Percentiles rank a stretch among this genome's conserved stretches.
Conservation (phyloP, 208 protist species). For the Tetramitus jugosus region DNA sequence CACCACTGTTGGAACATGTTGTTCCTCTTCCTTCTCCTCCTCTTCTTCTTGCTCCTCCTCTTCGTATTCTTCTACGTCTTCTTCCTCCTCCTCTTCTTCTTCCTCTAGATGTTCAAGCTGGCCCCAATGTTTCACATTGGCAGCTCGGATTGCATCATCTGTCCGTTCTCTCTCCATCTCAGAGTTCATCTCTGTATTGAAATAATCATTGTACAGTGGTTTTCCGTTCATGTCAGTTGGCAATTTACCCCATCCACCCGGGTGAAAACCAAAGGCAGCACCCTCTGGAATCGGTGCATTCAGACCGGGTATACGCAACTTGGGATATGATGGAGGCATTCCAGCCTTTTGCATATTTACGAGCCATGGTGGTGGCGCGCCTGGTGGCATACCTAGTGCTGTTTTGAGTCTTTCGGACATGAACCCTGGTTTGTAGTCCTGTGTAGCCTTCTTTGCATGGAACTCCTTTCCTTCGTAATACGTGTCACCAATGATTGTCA, state of each 20-base stretch:
- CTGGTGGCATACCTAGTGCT: slow-evolving; percentile 89
- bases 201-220: slow-evolving; percentile 62
- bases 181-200: slow-evolving; percentile 24
- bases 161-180: neutral
- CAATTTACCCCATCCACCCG: slow-evolving; percentile 76
- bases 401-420: slow-evolving; percentile 76
- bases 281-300: slow-evolving; percentile 76
- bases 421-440: slow-evolving; percentile 36
- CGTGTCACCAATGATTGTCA: slow-evolving; percentile 83
- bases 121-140: neutral
- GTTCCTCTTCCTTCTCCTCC: neutral
- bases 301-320: slow-evolving; percentile 88
- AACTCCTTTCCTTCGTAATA: slow-evolving; percentile 95
- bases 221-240: slow-evolving; percentile 58
- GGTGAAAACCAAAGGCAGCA: slow-evolving; percentile 50
- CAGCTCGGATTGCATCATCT: neutral
- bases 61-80: slow-evolving; percentile 46
- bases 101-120: neutral
- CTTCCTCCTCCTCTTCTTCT: slow-evolving; percentile 48
- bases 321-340: slow-evolving; percentile 93
- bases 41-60: neutral
- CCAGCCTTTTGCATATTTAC: slow-evolving; percentile 97
- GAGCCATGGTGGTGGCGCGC: slow-evolving; percentile 93
- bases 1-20: neutral
- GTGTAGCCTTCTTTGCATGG: slow-evolving; percentile 46